Conservation (phyloP, 805 yeast species). For the Starmerella tilneyi region DNA sequence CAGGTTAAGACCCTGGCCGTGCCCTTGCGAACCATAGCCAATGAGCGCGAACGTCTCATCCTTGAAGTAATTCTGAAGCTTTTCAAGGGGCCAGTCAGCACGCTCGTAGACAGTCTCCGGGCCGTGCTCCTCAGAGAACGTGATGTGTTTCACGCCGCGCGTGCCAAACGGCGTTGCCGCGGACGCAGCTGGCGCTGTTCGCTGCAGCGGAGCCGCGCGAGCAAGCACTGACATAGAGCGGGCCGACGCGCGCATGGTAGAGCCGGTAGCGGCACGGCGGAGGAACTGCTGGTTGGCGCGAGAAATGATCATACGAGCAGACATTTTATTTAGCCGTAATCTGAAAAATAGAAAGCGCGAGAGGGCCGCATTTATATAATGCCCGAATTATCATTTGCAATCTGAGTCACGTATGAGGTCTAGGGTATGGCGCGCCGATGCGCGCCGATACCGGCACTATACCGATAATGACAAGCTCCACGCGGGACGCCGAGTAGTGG, state of each 20-base stretch:
- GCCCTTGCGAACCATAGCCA: constrained; percentile 99
- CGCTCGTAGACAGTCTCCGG: constrained; percentile 96
- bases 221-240: constrained; percentile 50
- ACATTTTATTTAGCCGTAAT: constrained; percentile 17
- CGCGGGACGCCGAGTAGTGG: no score
- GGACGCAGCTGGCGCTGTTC: constrained; percentile 17
- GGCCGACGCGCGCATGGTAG: constrained; percentile 35
- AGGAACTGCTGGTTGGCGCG: constrained; percentile 28
- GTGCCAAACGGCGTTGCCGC: constrained; percentile 42
- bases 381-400: not conserved
- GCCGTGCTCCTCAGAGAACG: constrained; percentile 72
- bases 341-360: not conserved
- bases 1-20: constrained; percentile 98
- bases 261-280: constrained; percentile 37
- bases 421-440: constrained; percentile 2
- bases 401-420: constrained; percentile 6
- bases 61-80: constrained; percentile 91
- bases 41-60: constrained; percentile 93
- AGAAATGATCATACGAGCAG: constrained; percentile 26
- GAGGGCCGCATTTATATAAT: constrained; percentile 3
- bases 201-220: constrained; percentile 34
- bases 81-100: constrained; percentile 99
- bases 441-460: constrained; percentile 6
- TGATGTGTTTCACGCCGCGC: constrained; percentile 93
- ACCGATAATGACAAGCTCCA: not conserved